Percentiles rank a stretch among this genome's conserved stretches.
phyloP scores from a whole-genome alignment of 1,284 basidiomycete genomes.

The Afroboletus lepidellus region DNA sequence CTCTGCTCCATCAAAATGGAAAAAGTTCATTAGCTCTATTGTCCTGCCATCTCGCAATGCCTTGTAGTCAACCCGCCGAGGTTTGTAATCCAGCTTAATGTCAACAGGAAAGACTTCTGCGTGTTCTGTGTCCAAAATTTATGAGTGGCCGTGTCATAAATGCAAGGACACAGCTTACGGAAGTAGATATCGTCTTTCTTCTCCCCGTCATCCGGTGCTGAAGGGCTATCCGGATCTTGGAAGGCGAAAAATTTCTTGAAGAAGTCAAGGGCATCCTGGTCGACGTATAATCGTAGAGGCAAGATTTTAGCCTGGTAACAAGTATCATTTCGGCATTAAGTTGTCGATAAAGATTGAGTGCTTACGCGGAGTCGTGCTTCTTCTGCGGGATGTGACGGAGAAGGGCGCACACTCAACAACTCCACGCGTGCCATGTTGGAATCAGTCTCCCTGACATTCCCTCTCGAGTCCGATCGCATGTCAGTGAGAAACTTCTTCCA shows the following conservation, averaged over 20 bases:
- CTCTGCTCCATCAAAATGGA: conserved; percentile 98
- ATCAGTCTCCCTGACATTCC: conserved; percentile 84
- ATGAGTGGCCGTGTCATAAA: conserved; percentile 1
- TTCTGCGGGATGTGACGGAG: conserved; percentile 62
- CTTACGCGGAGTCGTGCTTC: conserved; percentile 83
- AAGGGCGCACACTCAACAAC: conserved; percentile 70
- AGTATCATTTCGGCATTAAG: background rate
- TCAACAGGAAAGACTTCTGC: conserved; percentile 89
- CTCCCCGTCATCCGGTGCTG: conserved; percentile 36
- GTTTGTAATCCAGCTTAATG: conserved; percentile 97
- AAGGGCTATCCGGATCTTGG: conserved; percentile 56
- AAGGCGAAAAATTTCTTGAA: conserved; percentile 96
- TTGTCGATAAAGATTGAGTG: conserved; percentile 1
- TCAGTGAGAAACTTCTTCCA: conserved; percentile 97
- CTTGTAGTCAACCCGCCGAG: conserved; percentile 91
- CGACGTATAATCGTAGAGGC: conserved; percentile 90
- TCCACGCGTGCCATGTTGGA: conserved; percentile 94
- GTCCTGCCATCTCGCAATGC: conserved; percentile 90
- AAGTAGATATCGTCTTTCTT: conserved; percentile 65
- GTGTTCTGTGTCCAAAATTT: conserved; percentile 53
- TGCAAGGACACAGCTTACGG: conserved; percentile 47
- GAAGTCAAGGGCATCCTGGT: conserved; percentile 98
- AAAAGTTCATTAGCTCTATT: conserved; percentile 99
- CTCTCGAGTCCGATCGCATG: conserved; percentile 76
- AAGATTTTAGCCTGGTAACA: conserved; percentile 74